Evolutionary conservation across 768 basidiomycete genomes (phyloP).

Genomic region (Tricholoma matsutake): DNA sequence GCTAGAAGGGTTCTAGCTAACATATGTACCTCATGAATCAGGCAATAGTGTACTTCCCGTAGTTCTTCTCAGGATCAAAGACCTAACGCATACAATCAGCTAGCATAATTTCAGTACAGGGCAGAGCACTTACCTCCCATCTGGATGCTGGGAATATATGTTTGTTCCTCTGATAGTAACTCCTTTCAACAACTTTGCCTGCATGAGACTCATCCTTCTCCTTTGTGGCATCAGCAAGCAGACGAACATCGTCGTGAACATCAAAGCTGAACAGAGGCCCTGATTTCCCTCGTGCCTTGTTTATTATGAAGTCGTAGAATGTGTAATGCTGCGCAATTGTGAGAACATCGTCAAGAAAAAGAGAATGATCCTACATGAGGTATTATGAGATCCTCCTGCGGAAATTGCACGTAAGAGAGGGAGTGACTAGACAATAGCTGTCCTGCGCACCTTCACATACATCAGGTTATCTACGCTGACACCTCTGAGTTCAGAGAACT

Average conservation of each 20-base stretch:
- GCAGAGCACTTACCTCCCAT: slow-evolving; percentile 72
- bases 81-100: slow-evolving; percentile 45
- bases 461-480: slow-evolving; percentile 95
- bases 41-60: slow-evolving; percentile 86
- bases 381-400: slow-evolving; percentile 93
- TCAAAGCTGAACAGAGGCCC: slow-evolving; percentile 98
- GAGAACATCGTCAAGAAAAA: slow-evolving; percentile 4
- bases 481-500: slow-evolving; percentile 89
- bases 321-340: slow-evolving; percentile 74
- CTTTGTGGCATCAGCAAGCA: slow-evolving; percentile 89
- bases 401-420: background rate
- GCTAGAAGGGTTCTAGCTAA: too few relatives aligned
- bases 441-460: slow-evolving; percentile 83
- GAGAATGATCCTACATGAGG: slow-evolving; percentile 67
- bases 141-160: slow-evolving; percentile 96
- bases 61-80: slow-evolving; percentile 92
- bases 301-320: slow-evolving; percentile 97
- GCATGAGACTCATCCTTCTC: slow-evolving; percentile 99
- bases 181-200: slow-evolving; percentile 95
- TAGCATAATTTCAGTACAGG: background rate
- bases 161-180: slow-evolving; percentile 94
- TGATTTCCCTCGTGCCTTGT: slow-evolving; percentile 97
- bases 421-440: background rate
- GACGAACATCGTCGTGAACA: slow-evolving; percentile 96
- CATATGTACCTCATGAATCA: too few relatives aligned